These are phyloP conservation scores for Chlamydomonas schloesseri DNA, from an alignment of 139 green algal species.

Conservation along the genomic window DNA sequence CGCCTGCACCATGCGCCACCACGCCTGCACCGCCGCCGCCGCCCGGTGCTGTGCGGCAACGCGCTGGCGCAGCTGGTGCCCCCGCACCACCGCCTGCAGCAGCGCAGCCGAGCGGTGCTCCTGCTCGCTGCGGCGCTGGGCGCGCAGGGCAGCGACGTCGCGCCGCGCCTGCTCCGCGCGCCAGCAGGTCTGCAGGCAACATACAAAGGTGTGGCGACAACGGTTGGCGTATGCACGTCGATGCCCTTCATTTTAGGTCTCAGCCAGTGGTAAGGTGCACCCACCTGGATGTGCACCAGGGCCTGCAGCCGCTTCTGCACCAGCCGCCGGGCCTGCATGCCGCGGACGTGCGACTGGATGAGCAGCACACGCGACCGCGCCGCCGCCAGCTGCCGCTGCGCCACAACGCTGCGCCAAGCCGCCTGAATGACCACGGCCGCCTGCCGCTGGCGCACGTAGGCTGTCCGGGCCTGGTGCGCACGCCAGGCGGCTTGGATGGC, in stretches of 20 bases:
- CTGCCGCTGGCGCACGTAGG: not conserved
- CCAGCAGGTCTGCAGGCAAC: not conserved
- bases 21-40: not conserved
- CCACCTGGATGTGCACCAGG: not conserved
- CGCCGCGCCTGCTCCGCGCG: not conserved
- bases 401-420: conserved; percentile 46
- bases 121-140: not conserved
- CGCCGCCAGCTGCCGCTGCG: conserved; percentile 17
- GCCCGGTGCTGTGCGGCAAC: not conserved
- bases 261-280: too few species aligned
- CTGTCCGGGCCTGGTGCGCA: not conserved
- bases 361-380: not conserved
- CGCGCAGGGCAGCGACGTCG: not conserved
- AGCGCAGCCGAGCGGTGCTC: not conserved
- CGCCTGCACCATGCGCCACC: not conserved
- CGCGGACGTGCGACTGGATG: not conserved
- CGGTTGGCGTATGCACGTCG: too few species aligned
- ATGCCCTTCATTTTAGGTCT: too few species aligned
- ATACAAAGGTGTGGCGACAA: too few species aligned
- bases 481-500: conserved; percentile 50
- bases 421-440: conserved; percentile 51
- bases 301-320: not conserved
- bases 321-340: not conserved
- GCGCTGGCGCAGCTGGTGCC: not conserved
- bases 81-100: not conserved